Evolutionary conservation across 176 grass and related monocot genomes (phyloP).

Genomic region (Rhynchospora pubera): DNA sequence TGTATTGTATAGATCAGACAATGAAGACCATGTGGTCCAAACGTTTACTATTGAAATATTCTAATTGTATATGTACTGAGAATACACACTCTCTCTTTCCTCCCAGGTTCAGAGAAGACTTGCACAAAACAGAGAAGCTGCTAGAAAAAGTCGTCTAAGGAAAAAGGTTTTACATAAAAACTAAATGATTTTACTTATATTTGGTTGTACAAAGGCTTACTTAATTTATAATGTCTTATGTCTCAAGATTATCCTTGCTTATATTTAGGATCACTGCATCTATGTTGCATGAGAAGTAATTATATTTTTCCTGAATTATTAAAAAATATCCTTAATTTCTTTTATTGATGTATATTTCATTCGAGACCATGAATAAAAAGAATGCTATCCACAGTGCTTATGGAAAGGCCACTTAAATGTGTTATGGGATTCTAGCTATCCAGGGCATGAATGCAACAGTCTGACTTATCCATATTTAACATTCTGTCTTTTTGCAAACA

Average conservation of each 20-base stretch:
- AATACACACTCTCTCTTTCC: background rate
- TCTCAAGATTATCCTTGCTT: background rate
- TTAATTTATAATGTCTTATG: background rate
- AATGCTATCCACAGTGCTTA: background rate
- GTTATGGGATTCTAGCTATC: background rate
- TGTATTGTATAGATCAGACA: background rate
- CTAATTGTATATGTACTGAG: background rate
- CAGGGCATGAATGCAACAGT: background rate
- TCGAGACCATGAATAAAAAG: background rate
- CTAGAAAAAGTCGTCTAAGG: conserved; percentile 44
- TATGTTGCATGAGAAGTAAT: background rate
- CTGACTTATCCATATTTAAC: background rate
- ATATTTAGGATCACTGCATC: background rate
- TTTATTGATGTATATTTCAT: background rate
- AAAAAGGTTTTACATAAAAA: conserved; percentile 19
- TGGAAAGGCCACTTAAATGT: background rate
- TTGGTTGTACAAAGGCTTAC: background rate
- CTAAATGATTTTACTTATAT: background rate
- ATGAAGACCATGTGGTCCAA: background rate
- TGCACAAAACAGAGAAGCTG: conserved; percentile 45
- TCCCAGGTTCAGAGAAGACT: conserved; percentile 31
- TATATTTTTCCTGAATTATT: background rate
- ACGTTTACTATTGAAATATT: background rate
- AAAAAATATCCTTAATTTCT: background rate
- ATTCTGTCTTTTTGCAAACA: background rate